Base-by-base conservation (phyloP, 2,329 filamentous ascomycete genomes). In the Aspergillus transmontanensis region DNA sequence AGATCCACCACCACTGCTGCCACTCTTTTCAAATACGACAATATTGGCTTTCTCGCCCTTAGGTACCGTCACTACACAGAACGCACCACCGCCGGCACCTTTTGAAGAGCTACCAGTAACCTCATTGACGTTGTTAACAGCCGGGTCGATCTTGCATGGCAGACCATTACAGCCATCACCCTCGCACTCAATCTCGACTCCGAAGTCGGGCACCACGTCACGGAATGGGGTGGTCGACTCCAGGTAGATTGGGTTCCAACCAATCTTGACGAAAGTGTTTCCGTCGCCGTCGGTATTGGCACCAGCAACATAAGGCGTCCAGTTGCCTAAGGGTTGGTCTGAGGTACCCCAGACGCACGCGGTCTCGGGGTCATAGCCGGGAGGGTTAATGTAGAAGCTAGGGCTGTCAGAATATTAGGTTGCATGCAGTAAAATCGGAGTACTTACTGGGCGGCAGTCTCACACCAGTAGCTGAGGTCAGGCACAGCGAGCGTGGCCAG, bases 381-480 rank as follows among this genome's bases (percentile, higher is more conserved):
- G 91, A 34, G 89, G 85, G 79, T 94, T 94, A 80, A 94, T 86
- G 73, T 94, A 94, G 78, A 86, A 93, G 76, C 88, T 90, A 66
- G 11, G n/a, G 28, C n/a, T 19, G 6, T 59, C 6, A 48, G 34
- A 19, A 48, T 50, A 23, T 58, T 21, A 39, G 32, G 39, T 43
- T 57, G 30, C 36, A 48, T 16, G 28, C 21, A 54, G 23, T 6
- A 12, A 16, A 9, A 6, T 14, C 21, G n/a, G 51, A 39, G n/a
- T 34, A 83, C 88, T 83, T 83, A 91, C 87, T 94, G 91, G 63
- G 91, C 89, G 63, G 90, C 86, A 14, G 91, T 93, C 51, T 80
- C 78, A 69, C 83, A 86, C 91, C 90, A 94, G 78, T 94, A 94
- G 61, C 79, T 83, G 21, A 83, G 79, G 61, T 83, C 89, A 10